Percentiles rank a stretch among this genome's conserved stretches.
These are phyloP conservation scores for Magnusiomyces paraingens DNA, from an alignment of 1,139 yeast genomes.

Conservation along the genomic window DNA sequence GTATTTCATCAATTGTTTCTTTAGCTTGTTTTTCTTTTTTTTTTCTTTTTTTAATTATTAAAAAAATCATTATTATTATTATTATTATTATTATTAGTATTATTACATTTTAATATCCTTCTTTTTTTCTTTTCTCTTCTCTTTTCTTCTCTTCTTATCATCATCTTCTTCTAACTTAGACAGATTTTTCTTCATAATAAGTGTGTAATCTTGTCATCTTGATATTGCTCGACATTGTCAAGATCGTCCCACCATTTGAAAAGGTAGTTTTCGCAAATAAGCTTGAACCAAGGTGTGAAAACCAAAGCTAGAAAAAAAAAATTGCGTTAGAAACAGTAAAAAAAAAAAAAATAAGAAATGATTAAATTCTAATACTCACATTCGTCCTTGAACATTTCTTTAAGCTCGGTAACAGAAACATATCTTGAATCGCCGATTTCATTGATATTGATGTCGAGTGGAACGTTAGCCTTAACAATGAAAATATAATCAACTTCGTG, in stretches of 20 bases:
- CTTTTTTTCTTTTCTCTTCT: too few species aligned
- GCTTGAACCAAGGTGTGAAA: conserved; percentile 97
- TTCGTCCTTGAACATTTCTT: conserved; percentile 64
- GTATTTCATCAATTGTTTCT: too few species aligned
- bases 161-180: too few species aligned
- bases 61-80: not conserved
- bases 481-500: conserved; percentile 95
- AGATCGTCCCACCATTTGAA: conserved; percentile 91
- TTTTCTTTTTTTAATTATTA: not conserved
- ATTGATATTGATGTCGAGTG: conserved; percentile 48
- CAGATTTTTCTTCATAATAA: conserved; percentile 22
- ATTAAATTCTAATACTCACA: conserved; percentile 10
- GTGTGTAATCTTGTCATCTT: conserved; percentile 23
- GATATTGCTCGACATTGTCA: conserved; percentile 45
- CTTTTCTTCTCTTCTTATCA: too few species aligned
- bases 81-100: not conserved
- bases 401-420: conserved; percentile 61
- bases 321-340: not conserved
- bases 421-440: conserved; percentile 81
- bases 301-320: conserved; percentile 35
- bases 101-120: not conserved
- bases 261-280: conserved; percentile 84
- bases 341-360: conserved; percentile 1
- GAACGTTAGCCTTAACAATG: conserved; percentile 59
- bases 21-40: too few species aligned